A percentile compares a stretch with the other conserved stretches of the same genome.
phyloP scores from a whole-genome alignment of 2,329 filamentous ascomycete genomes.

The Clathrospora elynae region DNA sequence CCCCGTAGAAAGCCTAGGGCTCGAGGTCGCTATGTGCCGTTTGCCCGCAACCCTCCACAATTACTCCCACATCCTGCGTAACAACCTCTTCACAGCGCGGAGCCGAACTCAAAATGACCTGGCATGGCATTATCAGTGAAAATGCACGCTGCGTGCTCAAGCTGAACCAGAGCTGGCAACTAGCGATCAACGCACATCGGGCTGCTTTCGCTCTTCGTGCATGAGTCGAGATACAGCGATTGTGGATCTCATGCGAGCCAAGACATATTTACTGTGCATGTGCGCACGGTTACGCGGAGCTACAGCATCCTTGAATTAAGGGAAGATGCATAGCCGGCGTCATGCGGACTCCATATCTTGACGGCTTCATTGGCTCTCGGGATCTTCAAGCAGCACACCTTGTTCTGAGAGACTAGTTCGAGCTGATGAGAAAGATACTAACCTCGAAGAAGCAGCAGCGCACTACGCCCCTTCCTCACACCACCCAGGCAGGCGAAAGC shows the following conservation, averaged over 20 bases:
- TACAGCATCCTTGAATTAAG: constrained; percentile 22
- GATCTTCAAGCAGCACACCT: constrained; percentile 9
- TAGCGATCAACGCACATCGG: constrained; percentile 25
- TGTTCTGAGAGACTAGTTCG: too few relatives aligned
- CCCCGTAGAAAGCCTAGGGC: neutral
- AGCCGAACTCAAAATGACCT: neutral
- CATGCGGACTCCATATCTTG: constrained; percentile 5
- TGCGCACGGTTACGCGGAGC: constrained; percentile 28
- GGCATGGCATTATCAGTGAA: neutral
- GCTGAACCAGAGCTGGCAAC: constrained; percentile 24
- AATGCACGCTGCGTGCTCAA: neutral
- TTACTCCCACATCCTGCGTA: constrained; percentile 13
- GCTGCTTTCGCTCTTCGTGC: constrained; percentile 16
- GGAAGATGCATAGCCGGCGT: constrained; percentile 14
- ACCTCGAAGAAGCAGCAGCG: too few relatives aligned
- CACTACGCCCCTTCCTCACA: too few relatives aligned
- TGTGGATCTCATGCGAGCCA: constrained; percentile 29
- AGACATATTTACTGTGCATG: constrained; percentile 20
- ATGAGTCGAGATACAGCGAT: constrained; percentile 12
- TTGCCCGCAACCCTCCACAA: constrained; percentile 2
- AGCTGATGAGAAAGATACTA: too few relatives aligned
- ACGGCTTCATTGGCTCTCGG: constrained; percentile 5
- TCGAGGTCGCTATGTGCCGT: neutral
- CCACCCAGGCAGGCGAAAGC: too few relatives aligned
- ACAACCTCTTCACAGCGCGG: constrained; percentile 5